Evolutionary conservation across 805 yeast species (phyloP).

Genomic region (Ogataea paraovalis): DNA sequence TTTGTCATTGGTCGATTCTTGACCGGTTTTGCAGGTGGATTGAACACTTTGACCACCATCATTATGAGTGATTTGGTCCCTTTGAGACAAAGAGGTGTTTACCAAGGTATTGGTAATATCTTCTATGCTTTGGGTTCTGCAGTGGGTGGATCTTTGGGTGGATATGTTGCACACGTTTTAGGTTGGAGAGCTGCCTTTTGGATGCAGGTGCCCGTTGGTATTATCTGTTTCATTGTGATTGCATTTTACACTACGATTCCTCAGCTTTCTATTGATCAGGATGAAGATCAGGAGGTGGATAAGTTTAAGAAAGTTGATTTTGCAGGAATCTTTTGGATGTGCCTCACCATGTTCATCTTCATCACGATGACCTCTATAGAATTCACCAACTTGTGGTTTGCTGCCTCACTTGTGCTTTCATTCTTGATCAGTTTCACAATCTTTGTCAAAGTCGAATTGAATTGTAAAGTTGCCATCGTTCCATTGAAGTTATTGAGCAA

Average conservation of each 20-base stretch:
- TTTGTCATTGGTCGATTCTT: conserved; percentile 60
- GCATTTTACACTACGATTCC: conserved; percentile 43
- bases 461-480: conserved; percentile 49
- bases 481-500: conserved; percentile 54
- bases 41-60: conserved; percentile 72
- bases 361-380: conserved; percentile 35
- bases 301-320: conserved; percentile 57
- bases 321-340: conserved; percentile 32
- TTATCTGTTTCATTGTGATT: conserved; percentile 34
- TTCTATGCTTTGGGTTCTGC: conserved; percentile 78
- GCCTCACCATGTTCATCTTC: conserved; percentile 28
- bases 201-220: conserved; percentile 51
- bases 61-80: conserved; percentile 79
- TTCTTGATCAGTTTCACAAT: conserved; percentile 6
- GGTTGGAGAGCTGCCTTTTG: conserved; percentile 69
- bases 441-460: conserved; percentile 22
- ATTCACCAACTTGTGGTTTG: conserved; percentile 42
- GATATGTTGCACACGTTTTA: conserved; percentile 48
- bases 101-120: conserved; percentile 81
- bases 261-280: conserved; percentile 20
- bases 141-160: conserved; percentile 63
- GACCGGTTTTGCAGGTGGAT: conserved; percentile 91
- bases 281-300: conserved; percentile 28
- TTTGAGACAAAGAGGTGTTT: conserved; percentile 73
- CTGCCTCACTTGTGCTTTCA: conserved; percentile 27